Evolutionary conservation across 1,284 basidiomycete genomes (phyloP).

Genomic region (Ustilago trichophora): DNA sequence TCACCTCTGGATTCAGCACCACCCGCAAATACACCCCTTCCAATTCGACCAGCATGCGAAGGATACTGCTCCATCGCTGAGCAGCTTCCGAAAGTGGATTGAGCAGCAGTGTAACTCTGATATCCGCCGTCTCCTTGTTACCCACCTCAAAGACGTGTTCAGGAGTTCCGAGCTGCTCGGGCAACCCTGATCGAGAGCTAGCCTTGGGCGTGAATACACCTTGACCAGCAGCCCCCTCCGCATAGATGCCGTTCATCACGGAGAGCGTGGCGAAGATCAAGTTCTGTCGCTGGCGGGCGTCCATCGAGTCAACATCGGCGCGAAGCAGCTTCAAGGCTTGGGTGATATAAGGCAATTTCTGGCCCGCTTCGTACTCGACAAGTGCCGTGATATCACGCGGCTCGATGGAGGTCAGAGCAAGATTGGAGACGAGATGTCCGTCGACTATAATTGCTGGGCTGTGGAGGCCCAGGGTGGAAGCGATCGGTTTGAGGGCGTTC

Average conservation of each 20-base stretch:
- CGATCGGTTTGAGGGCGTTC: conserved; percentile 6
- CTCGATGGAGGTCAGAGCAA: conserved; percentile 13
- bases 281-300: conserved; percentile 16
- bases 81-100: conserved; percentile 86
- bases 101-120: conserved; percentile 78
- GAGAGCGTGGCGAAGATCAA: conserved; percentile 41
- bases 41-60: conserved; percentile 41
- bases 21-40: conserved; percentile 51
- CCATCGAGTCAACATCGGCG: conserved; percentile 8
- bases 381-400: conserved; percentile 36
- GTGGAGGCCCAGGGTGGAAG: conserved; percentile 4
- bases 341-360: conserved; percentile 37
- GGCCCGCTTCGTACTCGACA: conserved; percentile 39
- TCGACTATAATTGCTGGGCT: conserved; percentile 39
- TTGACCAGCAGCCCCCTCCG: conserved; percentile 10
- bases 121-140: conserved; percentile 74
- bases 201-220: conserved; percentile 22
- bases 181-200: conserved; percentile 20
- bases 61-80: conserved; percentile 82
- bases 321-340: conserved; percentile 24
- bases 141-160: conserved; percentile 72
- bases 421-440: conserved; percentile 29
- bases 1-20: conserved; percentile 53
- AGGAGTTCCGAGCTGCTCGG: conserved; percentile 24
- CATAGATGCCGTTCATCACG: conserved; percentile 44